These are phyloP conservation scores for Podospora comata DNA, from an alignment of 495 filamentous ascomycete genomes.

Conservation along the genomic window DNA sequence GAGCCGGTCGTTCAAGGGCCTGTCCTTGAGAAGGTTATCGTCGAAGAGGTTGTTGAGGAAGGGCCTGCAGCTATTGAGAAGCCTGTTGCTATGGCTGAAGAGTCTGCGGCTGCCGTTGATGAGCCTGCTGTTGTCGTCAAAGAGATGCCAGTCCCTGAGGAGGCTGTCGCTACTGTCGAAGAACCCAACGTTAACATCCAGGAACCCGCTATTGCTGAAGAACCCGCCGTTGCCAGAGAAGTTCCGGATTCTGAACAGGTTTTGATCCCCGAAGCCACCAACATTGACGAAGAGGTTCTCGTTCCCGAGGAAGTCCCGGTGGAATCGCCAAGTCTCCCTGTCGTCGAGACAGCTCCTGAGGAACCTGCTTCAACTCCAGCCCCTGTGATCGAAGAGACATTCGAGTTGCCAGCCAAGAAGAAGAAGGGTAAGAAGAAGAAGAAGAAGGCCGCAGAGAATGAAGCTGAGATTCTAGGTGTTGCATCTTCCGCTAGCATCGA, in stretches of 20 bases:
- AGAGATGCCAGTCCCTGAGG: background rate
- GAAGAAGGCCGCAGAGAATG: background rate
- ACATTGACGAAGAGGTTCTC: background rate
- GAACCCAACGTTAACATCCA: background rate
- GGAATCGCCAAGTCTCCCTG: background rate
- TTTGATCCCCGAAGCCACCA: too few species aligned
- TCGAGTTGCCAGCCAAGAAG: background rate
- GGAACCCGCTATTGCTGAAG: background rate
- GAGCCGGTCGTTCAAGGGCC: background rate
- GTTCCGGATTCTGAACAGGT: background rate
- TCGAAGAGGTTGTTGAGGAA: background rate
- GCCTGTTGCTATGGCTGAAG: background rate
- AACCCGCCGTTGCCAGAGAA: background rate
- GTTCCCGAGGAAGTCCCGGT: background rate
- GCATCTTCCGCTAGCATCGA: background rate
- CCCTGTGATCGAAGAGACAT: background rate
- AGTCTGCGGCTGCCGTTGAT: background rate
- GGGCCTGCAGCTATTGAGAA: background rate
- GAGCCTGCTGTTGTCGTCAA: conserved; percentile 8
- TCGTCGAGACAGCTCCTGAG: background rate
- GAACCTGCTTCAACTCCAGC: background rate
- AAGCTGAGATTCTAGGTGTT: background rate
- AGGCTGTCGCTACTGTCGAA: background rate
- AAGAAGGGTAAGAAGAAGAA: background rate
- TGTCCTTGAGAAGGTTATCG: background rate